These are phyloP conservation scores for Neoboletus subvelutipes DNA, from an alignment of 768 basidiomycete species.

Conservation along the genomic window DNA sequence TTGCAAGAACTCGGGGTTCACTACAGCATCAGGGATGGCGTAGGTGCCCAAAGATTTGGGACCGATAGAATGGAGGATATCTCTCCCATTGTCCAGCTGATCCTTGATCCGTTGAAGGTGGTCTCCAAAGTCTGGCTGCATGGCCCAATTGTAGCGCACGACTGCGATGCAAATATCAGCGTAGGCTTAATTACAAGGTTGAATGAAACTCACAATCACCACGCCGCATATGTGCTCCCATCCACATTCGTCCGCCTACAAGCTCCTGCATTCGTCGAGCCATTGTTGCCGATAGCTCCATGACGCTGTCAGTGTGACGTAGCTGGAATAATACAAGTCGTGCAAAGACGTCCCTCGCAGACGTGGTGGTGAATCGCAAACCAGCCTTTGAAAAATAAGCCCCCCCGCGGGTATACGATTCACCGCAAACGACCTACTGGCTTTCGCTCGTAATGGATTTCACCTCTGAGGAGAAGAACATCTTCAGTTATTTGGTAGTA, in stretches of 20 bases:
- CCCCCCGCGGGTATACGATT: background rate
- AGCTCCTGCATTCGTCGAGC: slow-evolving; percentile 32
- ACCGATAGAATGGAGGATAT: slow-evolving; percentile 18
- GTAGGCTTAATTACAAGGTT: too few species aligned
- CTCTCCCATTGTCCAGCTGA: slow-evolving; percentile 21
- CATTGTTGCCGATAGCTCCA: slow-evolving; percentile 31
- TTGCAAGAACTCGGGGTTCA: slow-evolving; percentile 18
- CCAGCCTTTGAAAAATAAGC: slow-evolving; percentile 29
- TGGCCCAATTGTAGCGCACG: slow-evolving; percentile 35
- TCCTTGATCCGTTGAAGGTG: slow-evolving; percentile 38
- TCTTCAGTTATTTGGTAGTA: slow-evolving; percentile 35
- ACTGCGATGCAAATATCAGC: slow-evolving; percentile 18
- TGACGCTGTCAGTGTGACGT: slow-evolving; percentile 28
- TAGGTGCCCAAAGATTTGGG: slow-evolving; percentile 21
- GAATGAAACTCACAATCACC: slow-evolving; percentile 38
- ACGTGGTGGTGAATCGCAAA: slow-evolving; percentile 33
- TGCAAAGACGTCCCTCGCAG: slow-evolving; percentile 34
- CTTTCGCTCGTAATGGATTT: slow-evolving; percentile 41
- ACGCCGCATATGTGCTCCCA: slow-evolving; percentile 45
- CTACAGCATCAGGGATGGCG: slow-evolving; percentile 19
- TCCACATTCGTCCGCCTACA: slow-evolving; percentile 38
- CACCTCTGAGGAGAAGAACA: slow-evolving; percentile 41
- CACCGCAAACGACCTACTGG: slow-evolving; percentile 28
- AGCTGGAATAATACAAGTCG: slow-evolving; percentile 33
- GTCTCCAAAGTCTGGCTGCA: slow-evolving; percentile 35